phyloP scores from a whole-genome alignment of 2,329 filamentous ascomycete species.

The Chrysoporthe austroafricana region DNA sequence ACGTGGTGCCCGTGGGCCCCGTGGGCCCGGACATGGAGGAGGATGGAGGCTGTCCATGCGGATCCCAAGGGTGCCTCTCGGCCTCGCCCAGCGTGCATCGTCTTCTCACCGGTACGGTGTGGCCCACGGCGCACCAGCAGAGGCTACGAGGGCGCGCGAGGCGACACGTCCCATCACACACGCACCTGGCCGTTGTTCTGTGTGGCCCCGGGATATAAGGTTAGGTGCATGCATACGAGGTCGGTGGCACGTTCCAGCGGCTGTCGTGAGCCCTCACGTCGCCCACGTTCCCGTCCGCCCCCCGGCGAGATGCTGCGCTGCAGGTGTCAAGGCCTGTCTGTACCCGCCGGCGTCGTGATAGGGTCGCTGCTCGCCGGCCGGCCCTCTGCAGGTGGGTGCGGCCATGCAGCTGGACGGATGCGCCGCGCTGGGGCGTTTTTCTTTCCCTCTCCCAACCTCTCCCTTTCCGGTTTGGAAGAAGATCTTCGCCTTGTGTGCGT shows the following conservation, averaged over 20 bases:
- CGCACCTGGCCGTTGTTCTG: constrained; percentile 1
- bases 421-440: not conserved
- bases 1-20: not conserved
- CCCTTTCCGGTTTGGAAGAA: too few species aligned
- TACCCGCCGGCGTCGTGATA: not conserved
- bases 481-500: not conserved
- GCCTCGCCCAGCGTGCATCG: too few species aligned
- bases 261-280: constrained; percentile 2
- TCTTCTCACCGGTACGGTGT: not conserved
- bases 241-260: constrained; percentile 16
- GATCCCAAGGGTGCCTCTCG: too few species aligned
- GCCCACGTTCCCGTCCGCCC: constrained; percentile 6
- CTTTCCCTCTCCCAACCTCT: not conserved
- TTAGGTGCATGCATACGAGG: constrained; percentile 22
- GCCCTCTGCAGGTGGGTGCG: constrained; percentile 10
- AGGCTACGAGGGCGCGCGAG: not conserved
- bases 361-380: not conserved
- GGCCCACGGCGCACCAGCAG: not conserved
- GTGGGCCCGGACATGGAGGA: not conserved
- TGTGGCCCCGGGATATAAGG: constrained; percentile 17
- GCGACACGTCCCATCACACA: constrained; percentile 12
- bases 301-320: constrained; percentile 23
- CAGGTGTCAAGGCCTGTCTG: constrained; percentile 5
- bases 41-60: not conserved
- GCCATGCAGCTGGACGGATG: not conserved